Base-by-base conservation (phyloP, 2,329 filamentous ascomycete species). In the Cytospora paraplurivora region DNA sequence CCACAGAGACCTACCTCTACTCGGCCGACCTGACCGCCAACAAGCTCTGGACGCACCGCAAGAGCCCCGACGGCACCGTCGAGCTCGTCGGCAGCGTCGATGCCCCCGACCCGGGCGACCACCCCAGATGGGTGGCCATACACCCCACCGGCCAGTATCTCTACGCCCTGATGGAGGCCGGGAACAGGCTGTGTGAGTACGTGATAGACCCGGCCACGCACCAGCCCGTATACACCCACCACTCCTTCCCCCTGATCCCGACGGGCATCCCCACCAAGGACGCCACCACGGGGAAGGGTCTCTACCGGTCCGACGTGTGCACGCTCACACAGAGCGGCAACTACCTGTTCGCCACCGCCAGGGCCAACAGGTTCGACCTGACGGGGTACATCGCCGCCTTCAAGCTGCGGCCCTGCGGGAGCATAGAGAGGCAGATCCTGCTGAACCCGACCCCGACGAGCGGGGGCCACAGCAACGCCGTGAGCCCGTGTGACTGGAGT, bases 121-220 rank as follows among this genome's bases (percentile, higher is more conserved):
- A 95, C 74, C 92, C 92, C 17, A 86, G 92, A 71, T 96, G 92
- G 92, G 90, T 96, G 15, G 91, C 91, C 69, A 88, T 96, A 73
- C 90, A 94, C 74, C 88, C 89, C 3, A 85, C 85, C 1, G 91
- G 91, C 21, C 84, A 87, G 63, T 93, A 92, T 75, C 82, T 96
- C 62, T 96, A 96, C 77, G 91, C 85, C 8, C 82, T 96, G 69
- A 96, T 95, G 90, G 92, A 96, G 77, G 89, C 88, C n/a, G 91
- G 92, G 61, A 96, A 96, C 78, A 82, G 89, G 58, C 78, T 96
- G 62, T 92, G 87, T 74, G 89, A 93, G 70, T 96, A 95, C 76
- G 83, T 90, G 68, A 87, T 96, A 76, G 89, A 95, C 74, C 85
- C 87, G 62, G 75, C 80, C 52, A 91, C 89, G 4, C 89, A 87